Base-by-base conservation (phyloP, 2,329 filamentous ascomycete genomes). In the Ceratocystiopsis sp. region DNA sequence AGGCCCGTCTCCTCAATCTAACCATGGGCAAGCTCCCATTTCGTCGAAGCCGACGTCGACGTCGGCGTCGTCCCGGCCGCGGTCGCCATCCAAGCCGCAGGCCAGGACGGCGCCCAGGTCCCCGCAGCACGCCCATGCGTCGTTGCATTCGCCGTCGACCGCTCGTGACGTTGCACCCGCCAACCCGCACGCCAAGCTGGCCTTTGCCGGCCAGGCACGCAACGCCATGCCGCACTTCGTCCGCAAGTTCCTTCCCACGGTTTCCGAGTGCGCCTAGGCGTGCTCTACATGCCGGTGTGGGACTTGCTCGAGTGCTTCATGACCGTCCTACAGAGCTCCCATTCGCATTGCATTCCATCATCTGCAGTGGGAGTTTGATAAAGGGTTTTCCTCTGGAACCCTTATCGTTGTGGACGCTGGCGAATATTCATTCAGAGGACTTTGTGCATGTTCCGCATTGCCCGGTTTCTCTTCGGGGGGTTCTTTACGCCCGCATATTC, bases 1-100 rank as follows among this genome's bases (percentile, higher is more conserved):
- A 70, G 72, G 69, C 72, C 72, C 72, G 73, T 77, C 70, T 65
- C 65, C 61, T 60, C 58, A 60, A 47, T 57, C 57, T 59, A 62
- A 65, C 57, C 54, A 61, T 54, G 42, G 53, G 50, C 49, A 54
- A 52, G 50, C 49, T 43, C 49, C 47, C 34, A 48, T 47, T 42
- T 56, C 49, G 41, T 50, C 48, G 43, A 48, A 48, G 41, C 46
- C 53, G 49, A 50, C 58, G 50, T 38, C 44, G 44, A 32, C 35
- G 34, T 42, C 38, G 33, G 33, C 44, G 25, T 29, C 25, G 25
- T 34, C 33, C 33, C 10, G 4, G 13, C 13, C 33, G 15, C 33
- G 33, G 11, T 15, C 33, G 40, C 16, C 37, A 41, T 32, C 46
- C 37, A 46, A 33, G 40, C 41, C 63, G 54, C 60, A 64, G 56